phyloP scores from a whole-genome alignment of 2,329 filamentous ascomycete species.

The Emericellopsis atlantica region DNA sequence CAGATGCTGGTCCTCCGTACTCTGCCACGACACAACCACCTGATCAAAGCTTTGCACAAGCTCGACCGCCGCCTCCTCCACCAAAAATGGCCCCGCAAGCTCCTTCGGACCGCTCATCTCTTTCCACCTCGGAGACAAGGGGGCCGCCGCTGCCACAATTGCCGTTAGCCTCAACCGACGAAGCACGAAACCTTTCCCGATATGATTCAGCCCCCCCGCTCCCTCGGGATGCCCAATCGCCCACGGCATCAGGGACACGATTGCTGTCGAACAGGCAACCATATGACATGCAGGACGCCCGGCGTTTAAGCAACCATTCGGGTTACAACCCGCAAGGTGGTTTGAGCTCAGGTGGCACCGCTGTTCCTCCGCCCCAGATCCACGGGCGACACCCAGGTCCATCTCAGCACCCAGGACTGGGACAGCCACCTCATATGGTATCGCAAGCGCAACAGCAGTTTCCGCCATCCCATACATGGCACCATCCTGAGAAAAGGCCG shows the following conservation, averaged over 20 bases:
- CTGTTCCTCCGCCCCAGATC: too few species aligned
- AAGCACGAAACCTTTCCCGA: constrained; percentile 18
- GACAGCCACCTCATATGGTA: too few species aligned
- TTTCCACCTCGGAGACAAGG: constrained; percentile 6
- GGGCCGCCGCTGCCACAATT: constrained; percentile 16
- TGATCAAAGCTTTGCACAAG: constrained; percentile 12
- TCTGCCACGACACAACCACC: constrained; percentile 53
- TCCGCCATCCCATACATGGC: constrained; percentile 4
- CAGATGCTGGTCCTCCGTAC: constrained; percentile 45
- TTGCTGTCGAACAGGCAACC: too few species aligned
- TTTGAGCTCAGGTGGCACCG: too few species aligned
- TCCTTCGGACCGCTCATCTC: constrained; percentile 2
- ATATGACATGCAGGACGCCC: too few species aligned
- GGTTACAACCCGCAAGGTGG: too few species aligned
- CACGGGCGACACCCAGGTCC: too few species aligned
- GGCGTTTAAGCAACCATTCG: too few species aligned
- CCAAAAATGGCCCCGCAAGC: constrained; percentile 34
- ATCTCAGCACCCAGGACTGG: too few species aligned
- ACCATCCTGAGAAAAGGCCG: not conserved
- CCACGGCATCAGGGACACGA: too few species aligned
- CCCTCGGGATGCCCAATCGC: constrained; percentile 13
- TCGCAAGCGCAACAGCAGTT: constrained; percentile 5
- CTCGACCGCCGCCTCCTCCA: constrained; percentile 35
- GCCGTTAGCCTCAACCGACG: constrained; percentile 9
- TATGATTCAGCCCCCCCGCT: constrained; percentile 36